These are phyloP conservation scores for Mucuna pruriens DNA, from an alignment of 306 rosid species.

Conservation along the genomic window DNA sequence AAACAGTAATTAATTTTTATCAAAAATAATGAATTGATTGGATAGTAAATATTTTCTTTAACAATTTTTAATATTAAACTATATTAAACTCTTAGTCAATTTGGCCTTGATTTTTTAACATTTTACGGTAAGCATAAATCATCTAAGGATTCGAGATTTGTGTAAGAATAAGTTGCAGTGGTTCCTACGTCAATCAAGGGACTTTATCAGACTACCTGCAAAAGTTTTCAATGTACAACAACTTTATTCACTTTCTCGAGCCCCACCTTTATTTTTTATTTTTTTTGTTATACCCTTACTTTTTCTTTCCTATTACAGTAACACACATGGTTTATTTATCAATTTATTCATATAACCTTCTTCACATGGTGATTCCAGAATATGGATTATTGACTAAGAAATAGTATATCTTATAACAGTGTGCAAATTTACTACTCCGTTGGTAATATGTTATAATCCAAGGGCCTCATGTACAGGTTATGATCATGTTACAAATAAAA, in stretches of 20 bases:
- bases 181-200: conserved; percentile 25
- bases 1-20: no score
- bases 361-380: neutral
- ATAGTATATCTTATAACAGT: neutral
- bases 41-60: no score
- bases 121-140: neutral
- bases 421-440: neutral
- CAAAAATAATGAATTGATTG: no score
- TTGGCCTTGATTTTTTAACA: no score
- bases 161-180: neutral
- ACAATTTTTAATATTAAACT: no score
- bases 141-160: neutral
- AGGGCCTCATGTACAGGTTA: neutral
- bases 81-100: no score
- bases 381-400: neutral
- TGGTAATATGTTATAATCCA: neutral
- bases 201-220: neutral
- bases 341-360: neutral
- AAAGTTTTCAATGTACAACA: neutral
- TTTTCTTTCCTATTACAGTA: neutral
- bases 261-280: neutral
- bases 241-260: conserved; percentile 30
- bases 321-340: neutral
- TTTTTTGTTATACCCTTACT: neutral
- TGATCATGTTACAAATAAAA: neutral